Conservation (phyloP, 768 basidiomycete genomes). For the Brasilioporus rufonigricans region DNA sequence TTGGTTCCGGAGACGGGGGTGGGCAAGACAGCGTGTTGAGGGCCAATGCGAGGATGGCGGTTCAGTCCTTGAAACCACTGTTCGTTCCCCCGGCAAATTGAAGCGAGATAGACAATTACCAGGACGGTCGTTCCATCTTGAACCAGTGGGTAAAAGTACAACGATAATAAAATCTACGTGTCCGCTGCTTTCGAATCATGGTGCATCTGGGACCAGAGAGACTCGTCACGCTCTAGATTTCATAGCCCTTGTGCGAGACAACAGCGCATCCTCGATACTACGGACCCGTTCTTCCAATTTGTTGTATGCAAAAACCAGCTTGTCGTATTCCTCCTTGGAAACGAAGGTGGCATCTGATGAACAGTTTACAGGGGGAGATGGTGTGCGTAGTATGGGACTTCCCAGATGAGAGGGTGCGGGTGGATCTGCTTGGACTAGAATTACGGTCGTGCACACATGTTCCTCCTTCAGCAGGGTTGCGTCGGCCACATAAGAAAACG, state of each 20-base stretch:
- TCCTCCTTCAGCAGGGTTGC: neutral
- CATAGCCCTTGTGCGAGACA: neutral
- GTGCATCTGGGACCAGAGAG: no score
- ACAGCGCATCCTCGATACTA: neutral
- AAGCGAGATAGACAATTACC: neutral
- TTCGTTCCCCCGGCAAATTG: constrained; percentile 23
- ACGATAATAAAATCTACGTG: neutral
- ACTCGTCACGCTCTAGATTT: neutral
- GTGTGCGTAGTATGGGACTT: no score
- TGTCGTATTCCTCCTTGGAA: neutral
- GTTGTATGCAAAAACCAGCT: neutral
- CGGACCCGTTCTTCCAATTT: neutral
- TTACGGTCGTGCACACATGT: neutral
- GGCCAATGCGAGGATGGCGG: constrained; percentile 23
- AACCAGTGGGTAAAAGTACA: neutral
- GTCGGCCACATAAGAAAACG: neutral
- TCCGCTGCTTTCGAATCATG: neutral
- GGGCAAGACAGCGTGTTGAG: constrained; percentile 26
- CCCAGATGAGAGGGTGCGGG: no score
- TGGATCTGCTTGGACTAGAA: neutral
- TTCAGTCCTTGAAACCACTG: constrained; percentile 26
- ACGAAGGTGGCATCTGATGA: neutral
- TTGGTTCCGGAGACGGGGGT: constrained; percentile 2
- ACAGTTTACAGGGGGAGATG: no score
- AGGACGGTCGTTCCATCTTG: neutral